These are phyloP conservation scores for Sarcocystis neurona DNA, from an alignment of 169 alveolate species.

Conservation along the genomic window DNA sequence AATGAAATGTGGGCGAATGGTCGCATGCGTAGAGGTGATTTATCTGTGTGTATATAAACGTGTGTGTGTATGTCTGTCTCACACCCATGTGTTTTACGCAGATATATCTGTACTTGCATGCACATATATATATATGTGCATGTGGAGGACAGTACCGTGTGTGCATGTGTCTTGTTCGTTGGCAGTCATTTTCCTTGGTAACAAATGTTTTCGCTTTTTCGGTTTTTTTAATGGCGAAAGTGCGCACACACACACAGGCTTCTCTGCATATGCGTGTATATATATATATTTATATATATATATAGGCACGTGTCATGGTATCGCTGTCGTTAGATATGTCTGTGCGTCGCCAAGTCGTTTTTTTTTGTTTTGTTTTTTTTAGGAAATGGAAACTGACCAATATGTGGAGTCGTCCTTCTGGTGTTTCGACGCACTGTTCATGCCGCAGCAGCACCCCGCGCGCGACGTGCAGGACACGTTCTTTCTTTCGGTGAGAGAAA, in stretches of 20 bases:
- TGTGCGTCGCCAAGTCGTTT: background rate
- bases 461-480: slow-evolving; percentile 99
- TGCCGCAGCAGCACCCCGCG: slow-evolving; percentile 99
- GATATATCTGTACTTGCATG: background rate
- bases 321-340: background rate
- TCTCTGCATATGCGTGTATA: background rate
- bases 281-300: background rate
- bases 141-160: background rate
- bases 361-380: slow-evolving; percentile 72
- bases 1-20: no score
- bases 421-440: slow-evolving; percentile 99
- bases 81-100: background rate
- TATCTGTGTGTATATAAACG: background rate
- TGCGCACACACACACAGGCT: background rate
- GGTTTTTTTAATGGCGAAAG: background rate
- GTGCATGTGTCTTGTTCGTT: background rate
- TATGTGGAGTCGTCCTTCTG: slow-evolving; percentile 98
- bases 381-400: slow-evolving; percentile 98
- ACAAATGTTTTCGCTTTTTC: background rate
- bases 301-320: background rate
- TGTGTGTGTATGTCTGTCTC: background rate
- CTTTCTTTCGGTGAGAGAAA: slow-evolving; percentile 85
- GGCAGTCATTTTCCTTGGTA: background rate
- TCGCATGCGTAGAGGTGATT: no score
- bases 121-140: background rate